Conservation (phyloP, 768 basidiomycete species). For the Podaxis rugospora region DNA sequence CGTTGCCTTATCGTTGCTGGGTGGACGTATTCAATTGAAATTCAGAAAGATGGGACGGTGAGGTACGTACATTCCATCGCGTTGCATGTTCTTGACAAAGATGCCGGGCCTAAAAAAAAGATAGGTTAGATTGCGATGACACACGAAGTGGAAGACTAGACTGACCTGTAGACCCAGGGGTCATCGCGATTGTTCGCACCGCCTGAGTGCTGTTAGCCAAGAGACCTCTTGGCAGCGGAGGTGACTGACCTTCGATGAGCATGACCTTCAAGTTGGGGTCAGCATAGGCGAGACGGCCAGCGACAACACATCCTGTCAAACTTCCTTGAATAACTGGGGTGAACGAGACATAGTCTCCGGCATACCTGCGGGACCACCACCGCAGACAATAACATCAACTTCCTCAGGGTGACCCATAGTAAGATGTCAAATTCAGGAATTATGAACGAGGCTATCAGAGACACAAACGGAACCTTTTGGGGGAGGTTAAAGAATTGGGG, state of each 20-base stretch:
- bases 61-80: slow-evolving; percentile 54
- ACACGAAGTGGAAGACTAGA: neutral
- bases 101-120: slow-evolving; percentile 49
- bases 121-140: neutral
- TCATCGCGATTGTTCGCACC: slow-evolving; percentile 72
- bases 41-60: neutral
- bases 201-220: slow-evolving; percentile 26
- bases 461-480: neutral
- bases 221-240: neutral
- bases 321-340: neutral
- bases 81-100: slow-evolving; percentile 69
- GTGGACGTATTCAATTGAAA: neutral
- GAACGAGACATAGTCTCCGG: neutral
- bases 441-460: neutral
- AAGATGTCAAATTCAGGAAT: neutral
- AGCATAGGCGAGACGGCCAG: slow-evolving; percentile 65
- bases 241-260: slow-evolving; percentile 58
- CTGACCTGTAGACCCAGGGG: slow-evolving; percentile 65
- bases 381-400: slow-evolving; percentile 68
- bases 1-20: slow-evolving; percentile 68
- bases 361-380: slow-evolving; percentile 62
- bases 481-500: neutral
- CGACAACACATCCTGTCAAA: slow-evolving; percentile 54
- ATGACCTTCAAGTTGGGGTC: slow-evolving; percentile 72
- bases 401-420: slow-evolving; percentile 57